These are phyloP conservation scores for Phytophthora lateralis DNA, from an alignment of 352 stramenopile species.

Conservation along the genomic window DNA sequence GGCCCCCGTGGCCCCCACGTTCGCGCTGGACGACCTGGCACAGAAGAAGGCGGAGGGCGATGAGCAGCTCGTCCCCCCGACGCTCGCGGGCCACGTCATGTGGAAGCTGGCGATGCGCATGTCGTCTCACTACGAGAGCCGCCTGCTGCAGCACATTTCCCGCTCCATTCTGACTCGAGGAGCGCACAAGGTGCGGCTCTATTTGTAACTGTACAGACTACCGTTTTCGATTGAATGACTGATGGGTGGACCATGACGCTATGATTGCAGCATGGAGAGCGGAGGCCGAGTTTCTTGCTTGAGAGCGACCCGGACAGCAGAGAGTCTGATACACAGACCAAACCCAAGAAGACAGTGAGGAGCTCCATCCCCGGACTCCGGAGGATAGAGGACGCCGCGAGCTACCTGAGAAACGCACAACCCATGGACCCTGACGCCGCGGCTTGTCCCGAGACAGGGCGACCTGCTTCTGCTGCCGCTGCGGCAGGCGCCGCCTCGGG, in stretches of 20 bases:
- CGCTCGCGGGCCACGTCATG: conserved; percentile 61
- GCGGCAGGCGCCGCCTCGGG: conserved; percentile 16
- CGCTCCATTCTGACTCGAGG: conserved; percentile 63
- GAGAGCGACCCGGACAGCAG: conserved; percentile 25
- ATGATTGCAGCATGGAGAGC: conserved; percentile 38
- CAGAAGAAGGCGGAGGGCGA: conserved; percentile 26
- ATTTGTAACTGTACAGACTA: conserved; percentile 7
- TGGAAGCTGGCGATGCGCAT: conserved; percentile 70
- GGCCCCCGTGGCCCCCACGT: conserved; percentile 30
- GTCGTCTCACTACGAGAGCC: conserved; percentile 70
- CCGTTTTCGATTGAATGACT: conserved; percentile 20
- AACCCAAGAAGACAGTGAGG: conserved; percentile 24
- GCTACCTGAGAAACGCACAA: conserved; percentile 9
- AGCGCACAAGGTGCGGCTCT: conserved; percentile 52
- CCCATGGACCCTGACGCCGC: conserved; percentile 33
- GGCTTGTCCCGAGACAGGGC: conserved; percentile 31
- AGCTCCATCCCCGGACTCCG: conserved; percentile 22
- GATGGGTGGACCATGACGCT: conserved; percentile 35
- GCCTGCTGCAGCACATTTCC: conserved; percentile 70
- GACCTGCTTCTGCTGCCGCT: conserved; percentile 15
- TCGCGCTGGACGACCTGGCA: conserved; percentile 35
- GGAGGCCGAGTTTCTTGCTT: conserved; percentile 36
- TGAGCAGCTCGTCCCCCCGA: conserved; percentile 24
- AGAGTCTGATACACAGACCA: conserved; percentile 14
- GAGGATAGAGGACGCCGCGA: conserved; percentile 33